A percentile compares a stretch with the other conserved stretches of the same genome.
These are phyloP conservation scores for Didymella sp. DNA, from an alignment of 2,329 filamentous ascomycete genomes.

Conservation along the genomic window DNA sequence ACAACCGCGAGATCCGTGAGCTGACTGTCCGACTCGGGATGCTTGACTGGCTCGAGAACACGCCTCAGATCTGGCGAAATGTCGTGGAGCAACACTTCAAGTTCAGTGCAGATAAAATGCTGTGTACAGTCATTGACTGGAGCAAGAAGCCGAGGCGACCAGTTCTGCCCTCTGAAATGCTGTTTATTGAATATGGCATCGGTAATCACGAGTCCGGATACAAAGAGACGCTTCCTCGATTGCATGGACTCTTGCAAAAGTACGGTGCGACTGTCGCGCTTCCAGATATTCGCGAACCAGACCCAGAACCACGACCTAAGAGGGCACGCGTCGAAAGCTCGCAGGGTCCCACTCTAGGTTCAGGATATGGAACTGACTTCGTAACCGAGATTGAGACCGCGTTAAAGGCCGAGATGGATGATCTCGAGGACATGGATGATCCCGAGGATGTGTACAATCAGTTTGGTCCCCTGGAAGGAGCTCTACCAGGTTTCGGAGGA, in stretches of 20 bases:
- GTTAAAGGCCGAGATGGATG: background rate
- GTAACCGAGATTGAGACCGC: too few species aligned
- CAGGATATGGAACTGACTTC: background rate
- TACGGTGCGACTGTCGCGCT: slow-evolving; percentile 12
- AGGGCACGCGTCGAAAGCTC: background rate
- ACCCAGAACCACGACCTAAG: slow-evolving; percentile 3
- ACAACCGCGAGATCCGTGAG: slow-evolving; percentile 36
- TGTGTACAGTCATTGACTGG: slow-evolving; percentile 35
- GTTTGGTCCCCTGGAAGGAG: background rate
- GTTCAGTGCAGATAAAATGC: slow-evolving; percentile 31
- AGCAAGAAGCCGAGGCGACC: slow-evolving; percentile 7
- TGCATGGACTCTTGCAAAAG: slow-evolving; percentile 2
- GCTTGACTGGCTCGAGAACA: slow-evolving; percentile 41
- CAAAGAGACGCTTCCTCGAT: background rate
- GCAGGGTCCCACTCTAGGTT: background rate
- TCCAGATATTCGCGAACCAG: background rate
- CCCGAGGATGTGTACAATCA: background rate
- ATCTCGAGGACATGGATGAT: background rate
- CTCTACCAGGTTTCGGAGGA: background rate
- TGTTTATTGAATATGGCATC: background rate
- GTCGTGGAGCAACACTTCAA: slow-evolving; percentile 37
- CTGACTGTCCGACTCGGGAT: slow-evolving; percentile 45
- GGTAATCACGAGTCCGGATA: background rate
- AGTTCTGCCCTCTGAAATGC: background rate
- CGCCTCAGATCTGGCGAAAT: slow-evolving; percentile 32